Conservation (phyloP, 108 stramenopile species). For the Skeletonema marinoi region DNA sequence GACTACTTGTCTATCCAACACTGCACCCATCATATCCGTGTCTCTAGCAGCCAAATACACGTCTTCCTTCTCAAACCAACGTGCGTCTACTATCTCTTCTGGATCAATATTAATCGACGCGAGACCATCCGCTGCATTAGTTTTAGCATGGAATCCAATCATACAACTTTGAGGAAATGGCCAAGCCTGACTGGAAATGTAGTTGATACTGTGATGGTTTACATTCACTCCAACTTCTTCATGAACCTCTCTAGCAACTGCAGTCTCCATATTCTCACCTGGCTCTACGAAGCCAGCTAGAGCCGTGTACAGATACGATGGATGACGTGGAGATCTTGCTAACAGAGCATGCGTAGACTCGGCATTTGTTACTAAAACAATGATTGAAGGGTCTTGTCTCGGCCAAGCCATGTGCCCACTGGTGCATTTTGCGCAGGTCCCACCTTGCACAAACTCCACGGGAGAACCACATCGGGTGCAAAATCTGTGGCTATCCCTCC, state of each 20-base stretch:
- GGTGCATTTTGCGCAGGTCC: constrained; percentile 62
- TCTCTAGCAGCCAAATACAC: constrained; percentile 56
- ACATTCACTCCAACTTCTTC: constrained; percentile 78
- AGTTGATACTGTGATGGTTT: constrained; percentile 54
- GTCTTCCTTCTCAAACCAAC: constrained; percentile 66
- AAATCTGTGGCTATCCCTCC: constrained; percentile 56
- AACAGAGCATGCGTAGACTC: constrained; percentile 58
- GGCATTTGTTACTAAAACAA: constrained; percentile 60
- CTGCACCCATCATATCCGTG: constrained; percentile 50
- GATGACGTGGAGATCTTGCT: constrained; percentile 74
- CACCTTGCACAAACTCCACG: constrained; percentile 52
- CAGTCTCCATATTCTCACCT: constrained; percentile 83
- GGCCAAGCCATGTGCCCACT: constrained; percentile 65
- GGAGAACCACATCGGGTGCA: constrained; percentile 68
- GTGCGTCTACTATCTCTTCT: constrained; percentile 70
- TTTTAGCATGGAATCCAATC: constrained; percentile 73
- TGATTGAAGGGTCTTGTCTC: constrained; percentile 84
- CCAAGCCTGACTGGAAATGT: constrained; percentile 81
- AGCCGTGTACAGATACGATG: constrained; percentile 67
- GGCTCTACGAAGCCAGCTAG: constrained; percentile 90
- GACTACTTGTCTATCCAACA: constrained; percentile 65
- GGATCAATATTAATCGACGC: constrained; percentile 57
- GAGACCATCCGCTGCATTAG: constrained; percentile 38
- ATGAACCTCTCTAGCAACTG: constrained; percentile 68
- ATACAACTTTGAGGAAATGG: constrained; percentile 82